Percentiles rank a stretch among this genome's conserved stretches.
phyloP scores from a whole-genome alignment of 2,329 filamentous ascomycete species.

The Aspergillus piperis region DNA sequence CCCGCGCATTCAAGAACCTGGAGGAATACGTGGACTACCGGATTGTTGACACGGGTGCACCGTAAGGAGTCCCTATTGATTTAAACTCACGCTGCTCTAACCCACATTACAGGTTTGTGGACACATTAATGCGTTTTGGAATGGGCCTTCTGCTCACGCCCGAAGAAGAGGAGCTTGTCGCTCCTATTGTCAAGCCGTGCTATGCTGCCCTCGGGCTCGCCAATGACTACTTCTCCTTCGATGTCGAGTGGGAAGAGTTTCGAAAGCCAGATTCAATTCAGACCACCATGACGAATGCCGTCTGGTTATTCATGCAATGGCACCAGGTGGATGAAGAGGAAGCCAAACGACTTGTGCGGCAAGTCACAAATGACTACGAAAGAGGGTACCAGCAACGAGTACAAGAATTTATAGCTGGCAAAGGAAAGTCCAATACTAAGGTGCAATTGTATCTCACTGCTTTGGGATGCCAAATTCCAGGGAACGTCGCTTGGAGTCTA shows the following conservation, averaged over 20 bases:
- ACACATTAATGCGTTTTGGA: slow-evolving; percentile 20
- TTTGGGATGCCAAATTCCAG: slow-evolving; percentile 17
- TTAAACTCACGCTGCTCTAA: neutral
- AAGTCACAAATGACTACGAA: slow-evolving; percentile 16
- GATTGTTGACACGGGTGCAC: slow-evolving; percentile 22
- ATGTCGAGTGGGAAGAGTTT: slow-evolving; percentile 22
- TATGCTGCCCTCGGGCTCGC: slow-evolving; percentile 20
- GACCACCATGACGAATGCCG: slow-evolving; percentile 18
- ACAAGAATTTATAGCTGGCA: neutral
- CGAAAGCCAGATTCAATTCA: neutral
- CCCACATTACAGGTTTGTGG: slow-evolving; percentile 9
- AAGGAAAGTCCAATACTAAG: slow-evolving; percentile 3
- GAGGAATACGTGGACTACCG: slow-evolving; percentile 23
- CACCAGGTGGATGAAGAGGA: slow-evolving; percentile 9
- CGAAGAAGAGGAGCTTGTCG: slow-evolving; percentile 10
- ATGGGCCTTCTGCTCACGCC: slow-evolving; percentile 16
- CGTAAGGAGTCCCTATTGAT: neutral
- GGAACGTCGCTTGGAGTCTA: slow-evolving; percentile 22
- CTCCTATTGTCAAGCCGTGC: slow-evolving; percentile 16
- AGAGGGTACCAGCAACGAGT: slow-evolving; percentile 9
- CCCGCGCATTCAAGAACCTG: slow-evolving; percentile 13
- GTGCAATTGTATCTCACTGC: slow-evolving; percentile 14
- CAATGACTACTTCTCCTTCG: slow-evolving; percentile 23
- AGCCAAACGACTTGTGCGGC: slow-evolving; percentile 13
- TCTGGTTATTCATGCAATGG: slow-evolving; percentile 23